phyloP scores from a whole-genome alignment of 2,329 filamentous ascomycete species.

The Chrysoporthe puriensis region DNA sequence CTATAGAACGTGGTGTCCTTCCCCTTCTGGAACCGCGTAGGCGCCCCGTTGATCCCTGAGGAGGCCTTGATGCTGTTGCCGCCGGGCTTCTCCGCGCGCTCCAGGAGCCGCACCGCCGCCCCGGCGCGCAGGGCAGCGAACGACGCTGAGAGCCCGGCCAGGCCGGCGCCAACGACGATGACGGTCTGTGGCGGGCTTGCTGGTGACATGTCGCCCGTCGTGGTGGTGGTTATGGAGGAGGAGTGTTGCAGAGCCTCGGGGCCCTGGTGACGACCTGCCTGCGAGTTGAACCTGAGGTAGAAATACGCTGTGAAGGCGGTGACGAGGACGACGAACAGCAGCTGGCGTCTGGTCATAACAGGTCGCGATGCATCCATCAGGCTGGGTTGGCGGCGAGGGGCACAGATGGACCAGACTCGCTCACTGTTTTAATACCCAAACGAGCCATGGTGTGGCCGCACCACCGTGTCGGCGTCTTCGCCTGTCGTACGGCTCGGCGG shows the following conservation, averaged over 20 bases:
- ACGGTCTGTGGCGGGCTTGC: conserved; percentile 40
- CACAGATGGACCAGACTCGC: neutral
- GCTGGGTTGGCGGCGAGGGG: neutral
- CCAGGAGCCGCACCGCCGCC: conserved; percentile 59
- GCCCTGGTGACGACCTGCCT: neutral
- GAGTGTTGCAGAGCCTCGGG: neutral
- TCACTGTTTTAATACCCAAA: conserved; percentile 7
- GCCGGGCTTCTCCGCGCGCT: conserved; percentile 62
- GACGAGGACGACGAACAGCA: conserved; percentile 21
- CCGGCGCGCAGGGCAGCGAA: conserved; percentile 57
- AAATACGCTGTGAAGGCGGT: conserved; percentile 22
- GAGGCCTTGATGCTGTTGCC: conserved; percentile 71
- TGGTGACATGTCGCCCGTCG: conserved; percentile 24
- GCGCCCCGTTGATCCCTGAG: conserved; percentile 66
- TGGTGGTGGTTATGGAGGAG: neutral
- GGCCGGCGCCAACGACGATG: conserved; percentile 67
- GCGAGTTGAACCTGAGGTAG: conserved; percentile 7
- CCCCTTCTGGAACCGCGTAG: conserved; percentile 58
- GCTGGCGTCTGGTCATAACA: conserved; percentile 34
- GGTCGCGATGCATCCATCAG: conserved; percentile 1
- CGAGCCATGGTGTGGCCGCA: neutral
- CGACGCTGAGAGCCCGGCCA: conserved; percentile 65
- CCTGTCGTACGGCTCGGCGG: conserved; percentile 6
- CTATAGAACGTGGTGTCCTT: conserved; percentile 49
- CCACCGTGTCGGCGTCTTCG: neutral